These are phyloP conservation scores for Rosa chinensis DNA, from an alignment of 306 rosid genomes.

Conservation along the genomic window DNA sequence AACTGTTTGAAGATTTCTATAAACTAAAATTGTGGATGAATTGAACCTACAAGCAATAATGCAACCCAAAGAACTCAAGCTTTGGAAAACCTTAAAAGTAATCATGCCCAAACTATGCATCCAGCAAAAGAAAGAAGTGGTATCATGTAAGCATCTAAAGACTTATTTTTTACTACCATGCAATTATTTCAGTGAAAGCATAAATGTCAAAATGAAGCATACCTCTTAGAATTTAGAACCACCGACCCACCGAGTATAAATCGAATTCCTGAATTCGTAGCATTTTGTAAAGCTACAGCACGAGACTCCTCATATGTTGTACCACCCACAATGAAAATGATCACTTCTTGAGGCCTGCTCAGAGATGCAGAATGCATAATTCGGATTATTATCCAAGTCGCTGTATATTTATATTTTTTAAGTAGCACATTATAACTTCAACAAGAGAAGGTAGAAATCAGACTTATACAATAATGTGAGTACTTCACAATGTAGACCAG, in stretches of 20 bases:
- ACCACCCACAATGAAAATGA: slow-evolving; percentile 93
- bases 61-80: background rate
- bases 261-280: slow-evolving; percentile 71
- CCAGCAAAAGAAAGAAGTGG: background rate
- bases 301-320: slow-evolving; percentile 95
- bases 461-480: background rate
- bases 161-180: slow-evolving; percentile 18
- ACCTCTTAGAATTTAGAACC: slow-evolving; percentile 92
- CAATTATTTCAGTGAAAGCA: slow-evolving; percentile 16
- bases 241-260: slow-evolving; percentile 88
- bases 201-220: slow-evolving; percentile 17
- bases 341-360: slow-evolving; percentile 87
- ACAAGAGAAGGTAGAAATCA: background rate
- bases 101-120: background rate
- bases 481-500: background rate
- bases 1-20: background rate
- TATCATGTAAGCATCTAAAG: background rate
- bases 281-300: slow-evolving; percentile 79
- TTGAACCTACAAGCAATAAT: background rate
- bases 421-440: slow-evolving; percentile 12
- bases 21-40: background rate
- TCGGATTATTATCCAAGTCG: slow-evolving; percentile 23
- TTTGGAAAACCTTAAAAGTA: too few species aligned
- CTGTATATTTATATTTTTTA: background rate
- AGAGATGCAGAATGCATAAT: slow-evolving; percentile 22